Conservation (phyloP, 257 asterid species). For the Solanum medicagineum region DNA sequence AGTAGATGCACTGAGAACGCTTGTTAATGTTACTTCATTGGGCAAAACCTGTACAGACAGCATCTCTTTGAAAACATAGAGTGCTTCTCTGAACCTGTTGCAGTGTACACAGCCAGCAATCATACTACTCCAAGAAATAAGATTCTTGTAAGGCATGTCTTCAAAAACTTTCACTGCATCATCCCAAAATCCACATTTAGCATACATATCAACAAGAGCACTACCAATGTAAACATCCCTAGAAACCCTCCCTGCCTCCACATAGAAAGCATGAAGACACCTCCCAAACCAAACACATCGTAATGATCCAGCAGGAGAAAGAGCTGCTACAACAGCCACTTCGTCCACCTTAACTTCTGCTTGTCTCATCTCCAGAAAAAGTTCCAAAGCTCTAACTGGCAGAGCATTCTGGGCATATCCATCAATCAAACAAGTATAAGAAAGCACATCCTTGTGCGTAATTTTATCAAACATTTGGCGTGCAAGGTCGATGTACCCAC, state of each 20-base stretch:
- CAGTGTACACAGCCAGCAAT: conserved; percentile 29
- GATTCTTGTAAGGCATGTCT: conserved; percentile 23
- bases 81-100: conserved; percentile 11
- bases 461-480: conserved; percentile 41
- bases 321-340: conserved; percentile 36
- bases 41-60: conserved; percentile 15
- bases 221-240: conserved; percentile 29
- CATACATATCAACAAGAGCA: conserved; percentile 48
- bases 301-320: conserved; percentile 26
- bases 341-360: conserved; percentile 25
- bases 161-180: conserved; percentile 29
- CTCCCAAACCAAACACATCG: conserved; percentile 31
- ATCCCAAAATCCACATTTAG: conserved; percentile 24
- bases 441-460: conserved; percentile 21
- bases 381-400: conserved; percentile 20
- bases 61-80: conserved; percentile 31
- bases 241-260: conserved; percentile 30
- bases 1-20: conserved; percentile 42
- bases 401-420: conserved; percentile 20
- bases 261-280: conserved; percentile 41
- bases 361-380: conserved; percentile 33
- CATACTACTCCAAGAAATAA: conserved; percentile 40
- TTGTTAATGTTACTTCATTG: conserved; percentile 21
- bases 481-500: conserved; percentile 14
- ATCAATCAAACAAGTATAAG: conserved; percentile 39